Conservation (phyloP, 2,329 filamentous ascomycete species). For the Blastomyces gilchristii region DNA sequence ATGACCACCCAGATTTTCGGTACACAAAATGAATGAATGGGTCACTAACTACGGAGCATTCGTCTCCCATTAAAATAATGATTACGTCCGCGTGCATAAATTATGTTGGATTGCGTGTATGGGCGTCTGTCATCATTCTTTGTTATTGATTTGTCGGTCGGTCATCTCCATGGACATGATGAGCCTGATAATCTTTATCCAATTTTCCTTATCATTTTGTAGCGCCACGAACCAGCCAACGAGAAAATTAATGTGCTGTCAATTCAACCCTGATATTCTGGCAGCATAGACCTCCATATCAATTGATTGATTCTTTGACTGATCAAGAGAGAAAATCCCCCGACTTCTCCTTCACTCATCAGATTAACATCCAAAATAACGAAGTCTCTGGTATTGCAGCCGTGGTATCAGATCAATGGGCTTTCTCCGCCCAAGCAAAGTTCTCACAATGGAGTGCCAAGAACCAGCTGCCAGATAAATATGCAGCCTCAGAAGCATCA, state of each 20-base stretch:
- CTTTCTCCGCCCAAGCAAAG: not conserved
- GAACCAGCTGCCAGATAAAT: not conserved
- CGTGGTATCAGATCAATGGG: not conserved
- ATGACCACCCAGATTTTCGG: slow-evolving; percentile 31
- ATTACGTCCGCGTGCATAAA: not conserved
- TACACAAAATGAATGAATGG: slow-evolving; percentile 25
- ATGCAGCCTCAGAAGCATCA: not conserved
- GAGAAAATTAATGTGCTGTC: too few species aligned
- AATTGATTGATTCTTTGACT: not conserved
- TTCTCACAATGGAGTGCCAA: not conserved
- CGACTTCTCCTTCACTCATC: not conserved
- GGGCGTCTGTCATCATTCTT: not conserved
- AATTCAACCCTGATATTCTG: not conserved
- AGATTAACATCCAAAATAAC: not conserved
- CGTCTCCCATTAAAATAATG: not conserved
- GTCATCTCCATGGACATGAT: not conserved
- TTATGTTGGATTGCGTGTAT: not conserved
- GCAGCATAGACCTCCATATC: not conserved
- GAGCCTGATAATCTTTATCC: not conserved
- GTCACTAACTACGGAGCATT: not conserved
- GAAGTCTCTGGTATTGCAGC: not conserved
- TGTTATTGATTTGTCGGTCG: not conserved
- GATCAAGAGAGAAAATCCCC: not conserved
- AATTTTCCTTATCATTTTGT: not conserved
- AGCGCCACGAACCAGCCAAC: too few species aligned